Base-by-base conservation (phyloP, 345 rosid species). In the Rhodamnia rubescens region DNA sequence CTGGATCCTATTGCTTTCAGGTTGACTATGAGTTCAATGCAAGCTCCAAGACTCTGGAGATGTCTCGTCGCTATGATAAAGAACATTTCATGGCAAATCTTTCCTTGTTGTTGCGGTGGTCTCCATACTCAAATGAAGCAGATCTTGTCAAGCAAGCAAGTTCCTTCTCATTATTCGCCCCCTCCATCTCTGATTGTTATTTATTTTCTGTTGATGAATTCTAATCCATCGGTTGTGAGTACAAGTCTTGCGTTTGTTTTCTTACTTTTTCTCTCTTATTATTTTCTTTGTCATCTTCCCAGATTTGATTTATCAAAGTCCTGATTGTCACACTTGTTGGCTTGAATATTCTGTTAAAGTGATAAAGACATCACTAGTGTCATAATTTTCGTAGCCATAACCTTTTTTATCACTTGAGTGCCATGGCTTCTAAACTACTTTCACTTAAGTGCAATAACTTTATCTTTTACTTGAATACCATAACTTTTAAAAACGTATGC, bases 111-210 rank as follows among this genome's bases (percentile, higher is more conserved):
- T 88, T 95, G 88, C 90, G 88, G 82, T 97, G 99, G 99, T 96
- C 99, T 84, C 99, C 98, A 29, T 96, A 90, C 92, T 92, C 95
- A 56, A 93, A 95, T 81, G 98, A 97, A 88, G 90, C 89, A 36
- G 98, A 95, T 87, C 99, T 97, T 92, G 87, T 97, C 89, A 91
- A 94, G 92, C 99, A 96, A 91, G 99, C 91, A 91, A 88, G 90
- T 55, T 88, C 74, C 69, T 27, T 69, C 56, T 80, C 84, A n/a
- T 78, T 81, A 15, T 81, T 47, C 83, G 54, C 58, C 32, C 44
- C 52, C 49, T 7, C 2, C 58, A 29, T 36, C 36, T 56, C 52
- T 36, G 2, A 18, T 36, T 69, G 13, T 69, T 69, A 69, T 69
- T 64, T 32, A 42, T 69, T 69, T 69, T 36, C 20, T 69, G 26